A percentile compares a stretch with the other conserved stretches of the same genome.
Evolutionary conservation across 116 monocot species (phyloP).

Genomic region (Zostera marina): DNA sequence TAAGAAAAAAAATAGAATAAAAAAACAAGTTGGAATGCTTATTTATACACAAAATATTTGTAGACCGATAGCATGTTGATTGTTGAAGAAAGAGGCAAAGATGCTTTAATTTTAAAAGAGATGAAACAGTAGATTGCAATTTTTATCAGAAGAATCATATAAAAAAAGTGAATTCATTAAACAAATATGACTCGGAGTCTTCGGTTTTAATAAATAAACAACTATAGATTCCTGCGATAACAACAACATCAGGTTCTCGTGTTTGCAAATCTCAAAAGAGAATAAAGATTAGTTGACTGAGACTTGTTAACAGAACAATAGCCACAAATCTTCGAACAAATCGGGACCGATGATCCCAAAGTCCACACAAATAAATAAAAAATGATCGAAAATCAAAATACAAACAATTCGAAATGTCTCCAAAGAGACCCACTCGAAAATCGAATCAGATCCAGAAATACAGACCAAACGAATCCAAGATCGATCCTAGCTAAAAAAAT

Average conservation of each 20-base stretch:
- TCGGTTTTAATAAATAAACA: background rate
- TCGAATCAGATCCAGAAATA: background rate
- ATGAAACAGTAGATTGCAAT: background rate
- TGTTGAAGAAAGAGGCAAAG: no score
- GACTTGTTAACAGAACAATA: background rate
- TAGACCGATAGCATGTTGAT: no score
- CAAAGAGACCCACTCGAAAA: background rate
- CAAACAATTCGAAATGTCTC: no score
- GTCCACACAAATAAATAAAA: background rate
- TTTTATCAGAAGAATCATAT: background rate
- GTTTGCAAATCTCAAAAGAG: background rate
- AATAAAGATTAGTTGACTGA: background rate
- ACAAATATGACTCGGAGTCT: background rate
- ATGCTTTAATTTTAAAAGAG: no score
- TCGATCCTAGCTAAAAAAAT: background rate
- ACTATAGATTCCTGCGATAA: background rate
- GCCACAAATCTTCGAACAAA: background rate
- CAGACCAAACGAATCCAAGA: background rate
- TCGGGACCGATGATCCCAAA: no score
- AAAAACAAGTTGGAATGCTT: background rate
- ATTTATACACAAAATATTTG: background rate
- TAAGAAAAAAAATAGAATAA: constrained; percentile 12
- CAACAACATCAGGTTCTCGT: background rate
- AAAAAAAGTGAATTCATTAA: background rate
- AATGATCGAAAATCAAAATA: background rate